A percentile compares a stretch with the other conserved stretches of the same genome.
Conservation (phyloP, 2,329 filamentous ascomycete genomes). For the Lasiodiplodia sp. region DNA sequence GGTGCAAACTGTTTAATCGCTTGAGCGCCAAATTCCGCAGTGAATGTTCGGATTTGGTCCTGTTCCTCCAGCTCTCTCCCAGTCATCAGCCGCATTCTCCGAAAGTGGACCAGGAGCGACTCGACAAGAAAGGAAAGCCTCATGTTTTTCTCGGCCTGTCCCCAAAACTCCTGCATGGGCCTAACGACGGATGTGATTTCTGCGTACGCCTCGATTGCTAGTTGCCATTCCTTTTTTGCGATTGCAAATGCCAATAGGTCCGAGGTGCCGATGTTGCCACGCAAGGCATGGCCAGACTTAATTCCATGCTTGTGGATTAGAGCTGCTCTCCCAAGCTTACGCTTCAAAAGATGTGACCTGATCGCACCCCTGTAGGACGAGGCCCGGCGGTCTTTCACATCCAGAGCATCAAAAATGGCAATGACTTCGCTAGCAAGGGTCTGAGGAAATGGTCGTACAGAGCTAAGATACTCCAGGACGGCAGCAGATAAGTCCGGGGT, state of each 20-base stretch:
- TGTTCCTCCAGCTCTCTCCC: not conserved
- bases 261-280: constrained; percentile 38
- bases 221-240: constrained; percentile 45
- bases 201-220: constrained; percentile 34
- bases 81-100: constrained; percentile 7
- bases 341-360: constrained; percentile 52
- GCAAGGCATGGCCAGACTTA: not conserved
- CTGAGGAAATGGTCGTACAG: constrained; percentile 4
- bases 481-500: constrained; percentile 32
- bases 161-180: not conserved
- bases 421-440: constrained; percentile 5
- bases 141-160: not conserved
- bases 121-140: not conserved
- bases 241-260: constrained; percentile 42
- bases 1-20: not conserved
- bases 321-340: constrained; percentile 47
- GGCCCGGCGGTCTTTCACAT: constrained; percentile 44
- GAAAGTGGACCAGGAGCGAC: constrained; percentile 2
- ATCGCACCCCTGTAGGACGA: constrained; percentile 56
- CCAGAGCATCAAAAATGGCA: constrained; percentile 55
- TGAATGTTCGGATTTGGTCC: constrained; percentile 1
- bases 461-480: constrained; percentile 42
- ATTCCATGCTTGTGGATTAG: constrained; percentile 51
- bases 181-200: not conserved
- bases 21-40: not conserved